phyloP scores from a whole-genome alignment of 1,284 basidiomycete species.

The Boletus subluridellus region DNA sequence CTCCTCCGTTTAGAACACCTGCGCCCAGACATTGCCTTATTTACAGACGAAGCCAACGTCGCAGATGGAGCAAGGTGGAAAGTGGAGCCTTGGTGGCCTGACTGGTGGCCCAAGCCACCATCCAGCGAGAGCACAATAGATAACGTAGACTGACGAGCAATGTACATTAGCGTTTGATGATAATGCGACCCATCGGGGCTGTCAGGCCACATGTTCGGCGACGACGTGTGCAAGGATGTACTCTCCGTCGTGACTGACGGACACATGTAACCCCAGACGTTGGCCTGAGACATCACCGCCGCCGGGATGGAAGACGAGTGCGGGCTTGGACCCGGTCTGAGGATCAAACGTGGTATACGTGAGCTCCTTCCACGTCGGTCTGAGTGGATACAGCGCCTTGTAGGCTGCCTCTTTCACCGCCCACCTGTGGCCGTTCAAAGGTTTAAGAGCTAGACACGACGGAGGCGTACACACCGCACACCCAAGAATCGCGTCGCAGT shows the following conservation, averaged over 20 bases:
- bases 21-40: constrained; percentile 25
- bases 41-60: constrained; percentile 10
- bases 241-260: constrained; percentile 82
- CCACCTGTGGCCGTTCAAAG: constrained; percentile 53
- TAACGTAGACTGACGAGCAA: constrained; percentile 17
- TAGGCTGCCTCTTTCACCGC: constrained; percentile 87
- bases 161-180: constrained; percentile 2
- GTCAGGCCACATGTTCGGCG: constrained; percentile 42
- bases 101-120: constrained; percentile 60
- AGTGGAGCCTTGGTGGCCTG: constrained; percentile 60
- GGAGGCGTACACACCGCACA: constrained; percentile 50
- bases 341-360: constrained; percentile 44
- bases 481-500: constrained; percentile 50
- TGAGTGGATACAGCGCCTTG: constrained; percentile 75
- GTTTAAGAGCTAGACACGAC: neutral
- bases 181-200: neutral
- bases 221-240: constrained; percentile 76
- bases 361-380: constrained; percentile 77
- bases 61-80: constrained; percentile 39
- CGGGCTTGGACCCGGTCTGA: constrained; percentile 45
- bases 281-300: neutral
- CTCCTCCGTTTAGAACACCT: constrained; percentile 68
- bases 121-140: constrained; percentile 17
- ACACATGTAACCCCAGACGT: constrained; percentile 50
- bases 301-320: constrained; percentile 43